Conservation (phyloP, 2,329 filamentous ascomycete species). For the Fusarium sororula region DNA sequence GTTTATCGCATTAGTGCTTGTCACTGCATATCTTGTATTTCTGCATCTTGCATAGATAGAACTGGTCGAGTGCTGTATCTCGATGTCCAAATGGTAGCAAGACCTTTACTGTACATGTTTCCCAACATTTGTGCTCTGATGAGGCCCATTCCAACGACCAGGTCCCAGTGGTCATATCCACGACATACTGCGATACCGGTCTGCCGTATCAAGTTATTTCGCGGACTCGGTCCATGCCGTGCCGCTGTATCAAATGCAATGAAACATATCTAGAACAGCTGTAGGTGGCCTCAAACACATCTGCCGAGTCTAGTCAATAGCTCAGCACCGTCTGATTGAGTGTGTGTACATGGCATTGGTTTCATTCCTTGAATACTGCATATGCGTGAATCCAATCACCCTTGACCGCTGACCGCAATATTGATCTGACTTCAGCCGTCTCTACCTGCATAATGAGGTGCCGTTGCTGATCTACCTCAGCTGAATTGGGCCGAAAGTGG, state of each 20-base stretch:
- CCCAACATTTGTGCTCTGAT: background rate
- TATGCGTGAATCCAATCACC: background rate
- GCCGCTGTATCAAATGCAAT: background rate
- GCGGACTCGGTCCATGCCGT: background rate
- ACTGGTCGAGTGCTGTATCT: background rate
- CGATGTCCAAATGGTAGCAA: accelerated
- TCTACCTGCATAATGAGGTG: background rate
- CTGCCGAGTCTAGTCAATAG: background rate
- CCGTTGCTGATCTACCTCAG: background rate
- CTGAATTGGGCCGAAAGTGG: background rate
- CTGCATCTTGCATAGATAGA: background rate
- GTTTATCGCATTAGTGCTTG: accelerated
- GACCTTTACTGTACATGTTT: background rate
- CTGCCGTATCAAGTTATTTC: background rate
- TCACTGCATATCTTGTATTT: background rate
- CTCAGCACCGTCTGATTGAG: background rate
- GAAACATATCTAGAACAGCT: background rate
- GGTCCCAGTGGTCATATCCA: background rate
- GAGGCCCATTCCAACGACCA: background rate
- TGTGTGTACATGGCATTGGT: background rate
- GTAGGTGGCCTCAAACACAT: background rate
- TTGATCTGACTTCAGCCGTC: background rate
- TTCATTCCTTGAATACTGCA: background rate
- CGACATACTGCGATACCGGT: background rate
- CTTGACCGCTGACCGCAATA: background rate